Conservation (phyloP, 2,329 filamentous ascomycete species). For the Metarhizium guizhouense region DNA sequence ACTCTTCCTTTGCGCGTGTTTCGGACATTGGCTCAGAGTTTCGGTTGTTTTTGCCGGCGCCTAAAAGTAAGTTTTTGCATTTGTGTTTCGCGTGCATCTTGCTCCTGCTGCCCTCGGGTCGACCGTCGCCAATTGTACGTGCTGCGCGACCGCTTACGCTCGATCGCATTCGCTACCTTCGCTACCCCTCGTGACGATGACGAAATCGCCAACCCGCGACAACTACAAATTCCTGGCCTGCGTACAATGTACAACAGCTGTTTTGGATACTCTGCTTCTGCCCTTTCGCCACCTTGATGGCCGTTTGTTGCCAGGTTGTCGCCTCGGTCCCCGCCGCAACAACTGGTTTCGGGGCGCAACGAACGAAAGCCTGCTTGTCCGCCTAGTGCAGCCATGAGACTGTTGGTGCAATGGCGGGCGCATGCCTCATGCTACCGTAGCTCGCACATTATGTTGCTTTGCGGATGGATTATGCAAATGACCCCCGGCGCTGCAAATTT, state of each 20-base stretch:
- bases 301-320: neutral
- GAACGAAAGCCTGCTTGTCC: neutral
- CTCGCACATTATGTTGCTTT: too few species aligned
- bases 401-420: neutral
- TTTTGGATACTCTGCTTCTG: neutral
- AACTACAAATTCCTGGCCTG: neutral
- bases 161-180: conserved; percentile 7
- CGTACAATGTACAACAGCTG: neutral
- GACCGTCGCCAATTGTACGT: neutral
- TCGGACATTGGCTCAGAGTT: conserved; percentile 34
- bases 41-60: conserved; percentile 41
- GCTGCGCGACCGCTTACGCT: neutral
- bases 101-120: neutral
- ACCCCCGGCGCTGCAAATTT: neutral
- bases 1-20: conserved; percentile 39
- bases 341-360: neutral
- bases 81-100: neutral
- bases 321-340: neutral
- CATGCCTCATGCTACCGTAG: too few species aligned
- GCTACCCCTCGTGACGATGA: conserved; percentile 10
- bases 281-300: neutral
- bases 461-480: neutral
- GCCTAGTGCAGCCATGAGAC: neutral
- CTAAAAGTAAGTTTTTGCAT: conserved; percentile 40
- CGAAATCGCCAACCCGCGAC: conserved; percentile 4